A percentile compares a stretch with the other conserved stretches of the same genome.
phyloP scores from a whole-genome alignment of 352 stramenopile genomes.

The Globisporangium alternatum region DNA sequence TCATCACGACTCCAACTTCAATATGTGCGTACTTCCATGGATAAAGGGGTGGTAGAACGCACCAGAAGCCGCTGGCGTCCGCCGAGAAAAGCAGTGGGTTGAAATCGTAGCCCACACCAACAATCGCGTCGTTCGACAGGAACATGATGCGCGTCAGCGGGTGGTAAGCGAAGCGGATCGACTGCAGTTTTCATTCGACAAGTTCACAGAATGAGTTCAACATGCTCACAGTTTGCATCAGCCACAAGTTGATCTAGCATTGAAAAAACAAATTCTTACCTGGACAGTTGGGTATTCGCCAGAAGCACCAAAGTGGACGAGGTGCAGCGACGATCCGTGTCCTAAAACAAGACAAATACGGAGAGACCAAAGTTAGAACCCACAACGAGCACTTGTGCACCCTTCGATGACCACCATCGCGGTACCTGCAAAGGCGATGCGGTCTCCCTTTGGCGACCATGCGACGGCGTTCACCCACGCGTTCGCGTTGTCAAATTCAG shows the following conservation, averaged over 20 bases:
- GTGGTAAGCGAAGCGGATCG: conserved; percentile 84
- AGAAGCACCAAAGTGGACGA: conserved; percentile 81
- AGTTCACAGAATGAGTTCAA: not conserved
- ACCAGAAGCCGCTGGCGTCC: conserved; percentile 78
- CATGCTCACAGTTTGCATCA: not conserved
- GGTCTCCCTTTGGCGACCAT: conserved; percentile 89
- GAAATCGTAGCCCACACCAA: conserved; percentile 90
- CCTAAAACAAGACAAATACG: conserved; percentile 20
- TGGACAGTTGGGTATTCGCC: conserved; percentile 74
- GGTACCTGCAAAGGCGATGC: conserved; percentile 80
- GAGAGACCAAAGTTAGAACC: not conserved
- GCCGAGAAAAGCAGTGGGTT: conserved; percentile 89
- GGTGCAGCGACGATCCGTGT: conserved; percentile 90
- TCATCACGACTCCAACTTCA: conserved; percentile 1
- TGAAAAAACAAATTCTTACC: conserved; percentile 21
- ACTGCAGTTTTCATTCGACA: conserved; percentile 33
- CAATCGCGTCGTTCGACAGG: conserved; percentile 83
- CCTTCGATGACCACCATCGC: not conserved
- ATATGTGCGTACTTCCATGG: not conserved
- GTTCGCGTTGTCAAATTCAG: conserved; percentile 85
- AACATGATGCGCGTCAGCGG: conserved; percentile 88
- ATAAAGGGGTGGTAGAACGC: not conserved
- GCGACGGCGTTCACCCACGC: conserved; percentile 91
- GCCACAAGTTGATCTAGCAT: not conserved
- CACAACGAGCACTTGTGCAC: not conserved